Percentiles rank a stretch among this genome's conserved stretches.
phyloP scores from a whole-genome alignment of 2,329 filamentous ascomycete genomes.

The Apiospora sp. region DNA sequence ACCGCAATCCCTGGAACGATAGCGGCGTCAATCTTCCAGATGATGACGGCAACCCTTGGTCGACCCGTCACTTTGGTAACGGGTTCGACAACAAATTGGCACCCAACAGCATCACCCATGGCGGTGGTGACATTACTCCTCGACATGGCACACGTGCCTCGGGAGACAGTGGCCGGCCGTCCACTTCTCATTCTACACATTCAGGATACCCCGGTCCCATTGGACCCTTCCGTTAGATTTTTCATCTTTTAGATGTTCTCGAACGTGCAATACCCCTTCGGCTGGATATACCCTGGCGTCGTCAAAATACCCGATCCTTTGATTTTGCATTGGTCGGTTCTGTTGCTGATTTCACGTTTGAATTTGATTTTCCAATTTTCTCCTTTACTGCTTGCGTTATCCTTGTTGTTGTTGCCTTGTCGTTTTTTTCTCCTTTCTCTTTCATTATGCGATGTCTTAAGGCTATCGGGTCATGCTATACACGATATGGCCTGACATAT shows the following conservation, averaged over 20 bases:
- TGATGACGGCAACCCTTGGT: slow-evolving; percentile 76
- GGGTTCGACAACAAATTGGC: slow-evolving; percentile 70
- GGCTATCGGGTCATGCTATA: slow-evolving; percentile 37
- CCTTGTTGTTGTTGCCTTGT: slow-evolving; percentile 5
- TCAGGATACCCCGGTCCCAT: slow-evolving; percentile 95
- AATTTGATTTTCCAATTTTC: slow-evolving; percentile 30
- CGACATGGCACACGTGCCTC: slow-evolving; percentile 85
- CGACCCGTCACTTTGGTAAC: slow-evolving; percentile 69
- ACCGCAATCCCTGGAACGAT: slow-evolving; percentile 98
- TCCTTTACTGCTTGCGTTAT: slow-evolving; percentile 36
- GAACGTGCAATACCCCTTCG: slow-evolving; percentile 62
- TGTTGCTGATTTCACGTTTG: slow-evolving; percentile 44
- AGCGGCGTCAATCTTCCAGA: slow-evolving; percentile 94
- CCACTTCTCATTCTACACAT: slow-evolving; percentile 93
- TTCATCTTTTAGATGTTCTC: slow-evolving; percentile 51
- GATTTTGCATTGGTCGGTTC: slow-evolving; percentile 56
- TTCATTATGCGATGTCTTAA: slow-evolving; percentile 16
- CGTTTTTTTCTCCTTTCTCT: not conserved
- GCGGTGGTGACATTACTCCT: slow-evolving; percentile 83
- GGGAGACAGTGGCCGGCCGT: slow-evolving; percentile 89
- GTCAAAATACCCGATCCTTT: slow-evolving; percentile 61
- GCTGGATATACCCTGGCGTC: slow-evolving; percentile 73
- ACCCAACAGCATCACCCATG: slow-evolving; percentile 65
- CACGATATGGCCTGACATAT: slow-evolving; percentile 43
- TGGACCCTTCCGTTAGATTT: slow-evolving; percentile 87